Conservation (phyloP, 345 rosid species). For the Barbarea vulgaris region DNA sequence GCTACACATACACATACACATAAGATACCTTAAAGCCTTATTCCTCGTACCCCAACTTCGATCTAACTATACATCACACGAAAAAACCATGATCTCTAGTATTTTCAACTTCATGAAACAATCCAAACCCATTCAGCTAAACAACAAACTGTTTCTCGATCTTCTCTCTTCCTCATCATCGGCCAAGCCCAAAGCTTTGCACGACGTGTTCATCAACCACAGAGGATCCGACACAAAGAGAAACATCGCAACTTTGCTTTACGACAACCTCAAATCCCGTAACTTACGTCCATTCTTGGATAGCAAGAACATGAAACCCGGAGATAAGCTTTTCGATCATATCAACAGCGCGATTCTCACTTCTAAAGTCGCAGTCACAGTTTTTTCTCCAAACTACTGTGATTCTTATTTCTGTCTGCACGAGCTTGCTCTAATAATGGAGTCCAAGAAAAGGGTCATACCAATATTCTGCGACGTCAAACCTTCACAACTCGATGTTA, state of each 20-base stretch:
- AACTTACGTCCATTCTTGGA: slow-evolving; percentile 66
- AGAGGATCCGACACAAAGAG: slow-evolving; percentile 71
- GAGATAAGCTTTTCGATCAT: slow-evolving; percentile 67
- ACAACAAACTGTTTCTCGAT: slow-evolving; percentile 17
- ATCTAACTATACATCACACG: slow-evolving; percentile 5
- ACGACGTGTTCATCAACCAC: slow-evolving; percentile 75
- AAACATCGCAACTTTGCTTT: slow-evolving; percentile 58
- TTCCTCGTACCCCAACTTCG: slow-evolving; percentile 13
- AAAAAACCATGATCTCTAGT: slow-evolving; percentile 39
- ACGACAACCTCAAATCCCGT: slow-evolving; percentile 51
- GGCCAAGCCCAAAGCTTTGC: slow-evolving; percentile 31
- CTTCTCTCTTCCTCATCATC: slow-evolving; percentile 29
- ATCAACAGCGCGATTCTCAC: slow-evolving; percentile 51
- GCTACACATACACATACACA: background rate
- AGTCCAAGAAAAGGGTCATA: slow-evolving; percentile 64
- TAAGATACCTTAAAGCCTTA: background rate
- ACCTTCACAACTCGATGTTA: slow-evolving; percentile 64
- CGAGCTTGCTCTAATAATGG: slow-evolving; percentile 71
- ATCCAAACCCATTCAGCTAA: slow-evolving; percentile 27
- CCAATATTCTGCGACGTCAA: slow-evolving; percentile 75
- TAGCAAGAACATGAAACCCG: slow-evolving; percentile 75
- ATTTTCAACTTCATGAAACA: slow-evolving; percentile 38
- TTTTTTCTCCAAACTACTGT: slow-evolving; percentile 67
- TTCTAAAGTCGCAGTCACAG: slow-evolving; percentile 61
- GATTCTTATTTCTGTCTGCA: slow-evolving; percentile 68